A percentile compares a stretch with the other conserved stretches of the same genome.
phyloP scores from a whole-genome alignment of 345 rosid species.

The Eucalyptus coolabah region DNA sequence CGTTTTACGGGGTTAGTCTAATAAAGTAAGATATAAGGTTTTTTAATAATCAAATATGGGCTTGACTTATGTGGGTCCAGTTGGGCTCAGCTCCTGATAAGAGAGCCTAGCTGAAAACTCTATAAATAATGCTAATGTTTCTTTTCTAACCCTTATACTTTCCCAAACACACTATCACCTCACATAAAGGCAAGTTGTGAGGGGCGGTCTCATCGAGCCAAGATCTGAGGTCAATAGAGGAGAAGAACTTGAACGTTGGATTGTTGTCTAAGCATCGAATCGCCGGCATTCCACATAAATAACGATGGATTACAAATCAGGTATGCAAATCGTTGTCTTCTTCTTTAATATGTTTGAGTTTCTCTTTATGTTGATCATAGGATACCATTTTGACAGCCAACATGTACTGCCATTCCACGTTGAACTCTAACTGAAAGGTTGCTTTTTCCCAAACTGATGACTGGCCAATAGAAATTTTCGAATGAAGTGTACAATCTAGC shows the following conservation, averaged over 20 bases:
- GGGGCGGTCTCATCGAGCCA: accelerated
- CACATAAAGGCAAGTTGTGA: accelerated
- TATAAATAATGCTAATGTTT: accelerated
- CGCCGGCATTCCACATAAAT: accelerated
- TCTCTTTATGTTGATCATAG: accelerated
- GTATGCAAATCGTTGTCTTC: accelerated
- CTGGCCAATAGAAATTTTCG: background rate
- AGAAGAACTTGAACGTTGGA: accelerated
- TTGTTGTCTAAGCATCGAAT: accelerated
- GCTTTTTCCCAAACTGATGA: background rate
- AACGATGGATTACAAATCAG: accelerated
- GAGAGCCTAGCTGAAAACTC: accelerated
- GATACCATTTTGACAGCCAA: accelerated
- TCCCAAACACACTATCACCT: accelerated
- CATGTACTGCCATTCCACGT: background rate
- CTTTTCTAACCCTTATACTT: accelerated
- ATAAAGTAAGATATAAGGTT: accelerated
- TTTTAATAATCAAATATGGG: accelerated
- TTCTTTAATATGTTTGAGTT: accelerated
- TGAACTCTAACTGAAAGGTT: background rate
- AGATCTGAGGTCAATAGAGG: accelerated
- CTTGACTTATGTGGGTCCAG: accelerated
- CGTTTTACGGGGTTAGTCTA: accelerated
- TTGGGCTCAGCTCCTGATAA: accelerated
- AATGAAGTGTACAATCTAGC: background rate